Conservation (phyloP, 257 asterid species). For the Nicotiana obtusifolia region DNA sequence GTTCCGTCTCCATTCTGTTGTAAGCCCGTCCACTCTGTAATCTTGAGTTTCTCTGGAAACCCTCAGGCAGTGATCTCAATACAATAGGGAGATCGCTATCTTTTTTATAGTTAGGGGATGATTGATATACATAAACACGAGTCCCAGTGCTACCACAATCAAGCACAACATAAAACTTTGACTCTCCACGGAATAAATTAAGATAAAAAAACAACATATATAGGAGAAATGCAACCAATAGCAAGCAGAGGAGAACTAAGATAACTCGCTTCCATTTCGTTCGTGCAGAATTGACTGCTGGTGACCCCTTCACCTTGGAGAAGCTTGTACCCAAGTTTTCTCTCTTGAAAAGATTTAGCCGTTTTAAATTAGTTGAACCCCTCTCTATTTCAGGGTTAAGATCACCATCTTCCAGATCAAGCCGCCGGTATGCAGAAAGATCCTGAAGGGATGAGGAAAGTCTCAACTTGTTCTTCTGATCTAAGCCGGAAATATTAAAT, state of each 20-base stretch:
- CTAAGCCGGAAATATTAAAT: slow-evolving; percentile 32
- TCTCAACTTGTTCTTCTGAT: slow-evolving; percentile 50
- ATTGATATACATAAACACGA: slow-evolving; percentile 88
- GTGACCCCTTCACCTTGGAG: slow-evolving; percentile 62
- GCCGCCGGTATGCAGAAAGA: slow-evolving; percentile 52
- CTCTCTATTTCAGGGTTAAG: slow-evolving; percentile 31
- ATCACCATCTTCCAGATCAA: slow-evolving; percentile 57
- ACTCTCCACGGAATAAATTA: slow-evolving; percentile 49
- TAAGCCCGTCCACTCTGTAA: slow-evolving; percentile 77
- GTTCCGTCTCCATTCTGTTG: slow-evolving; percentile 97
- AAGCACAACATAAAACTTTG: slow-evolving; percentile 76
- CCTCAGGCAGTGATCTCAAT: slow-evolving; percentile 75
- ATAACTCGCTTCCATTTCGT: slow-evolving; percentile 55
- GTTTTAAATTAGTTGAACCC: slow-evolving; percentile 26
- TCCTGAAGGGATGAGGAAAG: slow-evolving; percentile 85
- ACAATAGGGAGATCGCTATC: slow-evolving; percentile 63
- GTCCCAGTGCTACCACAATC: slow-evolving; percentile 99
- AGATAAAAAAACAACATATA: slow-evolving; percentile 43
- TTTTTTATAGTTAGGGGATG: slow-evolving; percentile 44
- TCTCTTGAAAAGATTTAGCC: slow-evolving; percentile 35
- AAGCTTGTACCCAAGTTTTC: slow-evolving; percentile 63
- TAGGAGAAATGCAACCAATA: slow-evolving; percentile 49
- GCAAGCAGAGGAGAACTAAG: slow-evolving; percentile 50
- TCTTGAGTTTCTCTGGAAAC: slow-evolving; percentile 48
- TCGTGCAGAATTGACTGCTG: slow-evolving; percentile 29